Conservation (phyloP, 768 basidiomycete species). For the Roridomyces roridus region DNA sequence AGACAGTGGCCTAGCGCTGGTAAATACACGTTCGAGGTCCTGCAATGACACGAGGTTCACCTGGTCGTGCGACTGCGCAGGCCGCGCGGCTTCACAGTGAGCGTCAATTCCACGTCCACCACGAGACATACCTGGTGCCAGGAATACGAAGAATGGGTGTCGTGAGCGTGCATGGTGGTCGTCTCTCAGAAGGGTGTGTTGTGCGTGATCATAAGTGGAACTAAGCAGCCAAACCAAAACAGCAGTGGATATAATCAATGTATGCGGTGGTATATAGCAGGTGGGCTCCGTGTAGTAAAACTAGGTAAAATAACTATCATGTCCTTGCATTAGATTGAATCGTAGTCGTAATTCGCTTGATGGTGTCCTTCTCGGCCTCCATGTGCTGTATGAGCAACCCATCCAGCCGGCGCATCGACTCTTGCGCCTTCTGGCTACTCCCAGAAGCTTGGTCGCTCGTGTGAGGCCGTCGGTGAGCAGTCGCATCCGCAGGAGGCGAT, state of each 20-base stretch:
- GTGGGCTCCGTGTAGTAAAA: background rate
- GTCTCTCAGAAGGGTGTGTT: constrained; percentile 4
- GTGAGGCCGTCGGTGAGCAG: constrained; percentile 31
- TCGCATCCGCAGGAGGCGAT: constrained; percentile 9
- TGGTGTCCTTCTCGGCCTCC: constrained; percentile 80
- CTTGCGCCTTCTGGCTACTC: constrained; percentile 50
- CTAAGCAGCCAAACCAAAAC: no score
- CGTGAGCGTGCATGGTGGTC: constrained; percentile 45
- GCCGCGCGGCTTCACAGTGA: constrained; percentile 12
- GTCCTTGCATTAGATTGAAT: constrained; percentile 20
- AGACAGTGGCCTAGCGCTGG: constrained; percentile 12
- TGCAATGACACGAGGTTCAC: constrained; percentile 41
- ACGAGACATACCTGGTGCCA: constrained; percentile 78
- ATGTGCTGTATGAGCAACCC: constrained; percentile 85
- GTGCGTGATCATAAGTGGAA: background rate
- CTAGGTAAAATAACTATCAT: constrained; percentile 6
- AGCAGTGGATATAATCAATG: no score
- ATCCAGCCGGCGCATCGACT: constrained; percentile 71
- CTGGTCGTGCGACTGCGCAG: constrained; percentile 84
- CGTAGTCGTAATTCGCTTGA: constrained; percentile 74
- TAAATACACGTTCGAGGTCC: constrained; percentile 18
- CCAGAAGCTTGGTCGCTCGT: constrained; percentile 37
- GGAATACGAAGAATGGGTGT: constrained; percentile 64
- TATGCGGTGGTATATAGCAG: background rate
- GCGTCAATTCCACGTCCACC: constrained; percentile 12